Base-by-base conservation (phyloP, 108 stramenopile species). In the Cyclotella sp. region DNA sequence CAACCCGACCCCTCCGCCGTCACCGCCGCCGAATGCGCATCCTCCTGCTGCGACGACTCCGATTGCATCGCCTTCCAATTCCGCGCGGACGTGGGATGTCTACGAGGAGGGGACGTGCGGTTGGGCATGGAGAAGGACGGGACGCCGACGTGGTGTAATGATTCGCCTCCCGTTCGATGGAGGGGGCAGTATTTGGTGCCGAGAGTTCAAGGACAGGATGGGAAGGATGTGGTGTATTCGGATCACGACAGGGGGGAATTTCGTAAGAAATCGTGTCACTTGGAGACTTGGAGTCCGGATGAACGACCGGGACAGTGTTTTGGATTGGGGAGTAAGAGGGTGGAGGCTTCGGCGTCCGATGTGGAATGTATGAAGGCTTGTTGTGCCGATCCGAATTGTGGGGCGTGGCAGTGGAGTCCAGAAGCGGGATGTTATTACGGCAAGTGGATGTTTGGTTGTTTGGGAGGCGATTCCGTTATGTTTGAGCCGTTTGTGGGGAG, bases 71-170 rank as follows among this genome's bases (percentile, higher is more conserved):
- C 77, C 13, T 87, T 84, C 82, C 87, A 87, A 59, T 87, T 45
- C 63, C 72, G 87, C 43, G 19, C 44, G 14, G 87, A 87, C 42
- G 72, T 72, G 9, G 87, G 87, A 9, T 87, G 87, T 40, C 29
- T 80, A 16, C 78, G 79, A 34, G 84, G 87, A 34, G 66, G 54
- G 15, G 87, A 87, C 57, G 64, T 85, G 0, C 82, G 87, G 29
- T 30, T 87, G 22, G 87, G 84, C 3, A 66, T 76, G 71, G 84
- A 87, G 44, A 87, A 87, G 59, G 87, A 87, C 59, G 84, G 84
- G 10, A 24, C 60, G 11, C 30, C 84, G 0, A 82, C 84, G 0
- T 87, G 81, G 80, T 87, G 87, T 68, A 79, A 73, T 18, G 84
- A 85, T 44, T 72, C 78, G 47, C 82, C 84, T n/a, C 87, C 87